Evolutionary conservation across 2,329 filamentous ascomycete species (phyloP), one percentile per base, ranked within the genome.

Genomic region (Cladosporium sp.): DNA sequence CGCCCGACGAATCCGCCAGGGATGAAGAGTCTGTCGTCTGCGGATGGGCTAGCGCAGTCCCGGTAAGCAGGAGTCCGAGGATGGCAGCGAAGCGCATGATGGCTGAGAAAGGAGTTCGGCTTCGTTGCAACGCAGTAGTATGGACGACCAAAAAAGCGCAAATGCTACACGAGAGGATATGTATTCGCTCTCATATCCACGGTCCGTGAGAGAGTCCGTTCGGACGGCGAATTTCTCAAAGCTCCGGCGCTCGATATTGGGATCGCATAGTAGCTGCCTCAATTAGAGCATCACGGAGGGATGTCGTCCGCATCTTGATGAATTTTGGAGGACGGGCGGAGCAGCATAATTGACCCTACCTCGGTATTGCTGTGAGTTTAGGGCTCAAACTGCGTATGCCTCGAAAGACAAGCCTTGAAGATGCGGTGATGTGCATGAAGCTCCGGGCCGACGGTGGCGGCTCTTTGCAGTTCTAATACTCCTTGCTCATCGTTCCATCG

Each of bases 271-370:
- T n/a, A 19, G 29, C 12, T 37, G 43, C 36, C 29, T 36, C 43
- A 34, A 45, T 36, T 45, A 15, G 42, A 45, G 43, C 43, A 45
- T 19, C 8, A 13, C 43, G 43, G 43, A 45, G 43, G 20, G 5
- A 19, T 24, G 32, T 45, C 43, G 30, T 24, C 43, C 43, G 43
- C 43, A 37, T 15, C 17, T 45, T 45, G 22, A 27, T 27, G 22
- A 27, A 27, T 5, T 27, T 27, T 9, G 9, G 22, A 27, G n/a
- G n/a, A n/a, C n/a, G n/a, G n/a, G n/a, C n/a, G n/a, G n/a, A n/a
- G n/a, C n/a, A n/a, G n/a, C n/a, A n/a, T n/a, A n/a, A n/a, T n/a
- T n/a, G n/a, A n/a, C n/a, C n/a, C n/a, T n/a, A n/a, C n/a, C n/a
- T n/a, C n/a, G n/a, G n/a, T n/a, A n/a, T n/a, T n/a, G n/a, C n/a